Conservation (phyloP, 2,329 filamentous ascomycete genomes). For the Amauroascus verrucosus region DNA sequence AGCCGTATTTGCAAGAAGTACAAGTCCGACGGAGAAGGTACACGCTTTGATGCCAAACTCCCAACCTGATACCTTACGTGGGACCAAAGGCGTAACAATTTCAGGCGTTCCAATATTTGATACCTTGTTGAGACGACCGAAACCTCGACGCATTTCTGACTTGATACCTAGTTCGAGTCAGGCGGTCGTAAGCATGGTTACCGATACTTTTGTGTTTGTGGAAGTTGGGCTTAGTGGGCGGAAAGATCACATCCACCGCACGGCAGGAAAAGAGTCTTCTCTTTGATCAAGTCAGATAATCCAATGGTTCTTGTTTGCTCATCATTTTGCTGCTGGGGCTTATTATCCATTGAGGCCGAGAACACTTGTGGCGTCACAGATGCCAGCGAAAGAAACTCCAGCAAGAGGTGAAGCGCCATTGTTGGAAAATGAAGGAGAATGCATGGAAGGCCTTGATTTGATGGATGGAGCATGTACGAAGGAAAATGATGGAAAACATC, state of each 20-base stretch:
- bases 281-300: not conserved
- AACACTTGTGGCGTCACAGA: not conserved
- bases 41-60: not conserved
- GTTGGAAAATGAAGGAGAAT: too few species aligned
- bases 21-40: not conserved
- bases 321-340: not conserved
- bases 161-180: not conserved
- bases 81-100: not conserved
- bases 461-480: too few species aligned
- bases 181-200: not conserved
- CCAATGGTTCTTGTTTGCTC: not conserved
- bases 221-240: not conserved
- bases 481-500: too few species aligned
- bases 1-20: not conserved
- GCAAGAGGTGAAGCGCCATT: too few species aligned
- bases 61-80: not conserved
- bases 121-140: not conserved
- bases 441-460: too few species aligned
- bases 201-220: too few species aligned
- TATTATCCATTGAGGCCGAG: not conserved
- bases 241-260: too few species aligned
- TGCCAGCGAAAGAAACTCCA: too few species aligned
- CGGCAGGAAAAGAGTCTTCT: not conserved
- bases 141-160: not conserved
- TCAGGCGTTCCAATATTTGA: not conserved